These are phyloP conservation scores for Tirmania nivea DNA, from an alignment of 495 filamentous ascomycete species.

Conservation along the genomic window DNA sequence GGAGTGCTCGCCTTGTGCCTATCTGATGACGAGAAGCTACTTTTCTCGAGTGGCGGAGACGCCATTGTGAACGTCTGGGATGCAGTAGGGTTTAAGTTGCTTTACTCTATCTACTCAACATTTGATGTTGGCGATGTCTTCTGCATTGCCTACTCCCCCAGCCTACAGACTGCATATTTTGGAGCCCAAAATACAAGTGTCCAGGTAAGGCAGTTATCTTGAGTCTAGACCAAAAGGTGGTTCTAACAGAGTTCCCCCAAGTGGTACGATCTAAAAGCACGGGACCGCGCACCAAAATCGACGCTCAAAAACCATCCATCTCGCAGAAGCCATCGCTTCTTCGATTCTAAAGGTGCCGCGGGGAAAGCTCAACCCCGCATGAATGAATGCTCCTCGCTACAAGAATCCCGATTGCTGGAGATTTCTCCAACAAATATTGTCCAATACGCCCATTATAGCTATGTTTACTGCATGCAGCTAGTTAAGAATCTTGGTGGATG, in stretches of 20 bases:
- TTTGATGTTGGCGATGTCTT: slow-evolving; percentile 95
- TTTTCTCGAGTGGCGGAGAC: slow-evolving; percentile 88
- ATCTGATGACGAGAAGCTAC: slow-evolving; percentile 44
- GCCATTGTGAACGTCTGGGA: slow-evolving; percentile 80
- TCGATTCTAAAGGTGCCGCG: slow-evolving; percentile 64
- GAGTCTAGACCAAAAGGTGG: too few relatives aligned
- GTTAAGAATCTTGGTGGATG: slow-evolving; percentile 31
- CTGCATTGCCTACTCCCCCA: slow-evolving; percentile 63
- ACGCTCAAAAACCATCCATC: slow-evolving; percentile 51
- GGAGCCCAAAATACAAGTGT: slow-evolving; percentile 90
- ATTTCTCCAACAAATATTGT: slow-evolving; percentile 63
- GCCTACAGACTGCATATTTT: slow-evolving; percentile 62
- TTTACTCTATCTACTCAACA: slow-evolving; percentile 79
- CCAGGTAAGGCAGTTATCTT: slow-evolving; percentile 28
- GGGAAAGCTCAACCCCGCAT: slow-evolving; percentile 53
- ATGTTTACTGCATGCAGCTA: slow-evolving; percentile 85
- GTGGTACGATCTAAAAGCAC: slow-evolving; percentile 31
- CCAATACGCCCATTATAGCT: slow-evolving; percentile 84
- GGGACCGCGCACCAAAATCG: slow-evolving; percentile 30
- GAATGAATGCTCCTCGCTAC: slow-evolving; percentile 25
- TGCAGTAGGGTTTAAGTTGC: slow-evolving; percentile 35
- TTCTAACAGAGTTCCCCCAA: too few relatives aligned
- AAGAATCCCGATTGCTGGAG: slow-evolving; percentile 45
- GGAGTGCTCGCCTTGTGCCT: slow-evolving; percentile 73
- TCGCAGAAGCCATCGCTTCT: slow-evolving; percentile 72